phyloP scores from a whole-genome alignment of 176 grass and related monocot genomes.

The Raddia distichophylla region DNA sequence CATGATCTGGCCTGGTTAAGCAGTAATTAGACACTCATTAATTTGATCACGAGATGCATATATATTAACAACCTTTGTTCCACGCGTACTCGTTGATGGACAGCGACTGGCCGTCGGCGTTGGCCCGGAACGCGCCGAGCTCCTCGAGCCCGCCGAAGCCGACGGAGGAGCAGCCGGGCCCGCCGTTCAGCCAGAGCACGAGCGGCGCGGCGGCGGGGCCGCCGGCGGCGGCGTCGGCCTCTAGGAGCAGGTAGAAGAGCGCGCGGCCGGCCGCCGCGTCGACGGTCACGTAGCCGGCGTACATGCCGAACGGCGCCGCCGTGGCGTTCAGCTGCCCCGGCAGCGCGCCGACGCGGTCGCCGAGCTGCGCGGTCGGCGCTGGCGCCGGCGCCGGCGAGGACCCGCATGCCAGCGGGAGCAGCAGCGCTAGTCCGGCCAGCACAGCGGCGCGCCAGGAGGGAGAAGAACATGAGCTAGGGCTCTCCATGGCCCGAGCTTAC shows the following conservation, averaged over 20 bases:
- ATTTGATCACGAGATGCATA: no score
- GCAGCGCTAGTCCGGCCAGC: not conserved
- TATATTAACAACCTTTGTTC: constrained; percentile 52
- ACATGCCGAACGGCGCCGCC: constrained; percentile 28
- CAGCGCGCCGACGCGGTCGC: no score
- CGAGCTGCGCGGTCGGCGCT: no score
- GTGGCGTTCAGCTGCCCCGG: not conserved
- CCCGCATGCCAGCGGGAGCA: not conserved
- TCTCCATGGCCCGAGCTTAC: not conserved
- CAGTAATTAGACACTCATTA: no score
- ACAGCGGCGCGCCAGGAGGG: not conserved
- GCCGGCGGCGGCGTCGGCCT: constrained; percentile 38
- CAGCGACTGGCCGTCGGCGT: constrained; percentile 49
- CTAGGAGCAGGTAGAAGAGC: constrained; percentile 58
- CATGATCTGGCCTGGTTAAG: no score
- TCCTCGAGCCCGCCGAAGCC: constrained; percentile 57
- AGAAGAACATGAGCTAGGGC: not conserved
- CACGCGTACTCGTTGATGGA: constrained; percentile 65
- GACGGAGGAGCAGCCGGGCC: constrained; percentile 65
- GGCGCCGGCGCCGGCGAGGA: no score
- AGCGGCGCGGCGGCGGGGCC: constrained; percentile 47
- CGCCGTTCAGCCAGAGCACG: constrained; percentile 74
- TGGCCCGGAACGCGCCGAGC: constrained; percentile 66
- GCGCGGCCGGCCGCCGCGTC: constrained; percentile 26
- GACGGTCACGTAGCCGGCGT: constrained; percentile 63